A percentile compares a stretch with the other conserved stretches of the same genome.
These are phyloP conservation scores for Ogataea pilisensis DNA, from an alignment of 805 yeast species.

Conservation along the genomic window DNA sequence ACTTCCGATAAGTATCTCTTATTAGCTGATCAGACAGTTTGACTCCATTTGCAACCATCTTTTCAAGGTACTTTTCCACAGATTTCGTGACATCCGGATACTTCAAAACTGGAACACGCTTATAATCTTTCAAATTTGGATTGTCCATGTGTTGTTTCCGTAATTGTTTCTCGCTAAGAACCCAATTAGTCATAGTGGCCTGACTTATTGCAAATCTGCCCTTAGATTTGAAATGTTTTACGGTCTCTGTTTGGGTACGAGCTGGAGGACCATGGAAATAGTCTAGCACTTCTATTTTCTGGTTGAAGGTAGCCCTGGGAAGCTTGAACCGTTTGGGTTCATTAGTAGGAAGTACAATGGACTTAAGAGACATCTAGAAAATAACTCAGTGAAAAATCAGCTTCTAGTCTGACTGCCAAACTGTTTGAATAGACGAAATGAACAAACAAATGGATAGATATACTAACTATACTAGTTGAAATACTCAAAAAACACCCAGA, in stretches of 20 bases:
- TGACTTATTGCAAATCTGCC: conserved; percentile 30
- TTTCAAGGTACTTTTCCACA: conserved; percentile 27
- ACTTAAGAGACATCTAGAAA: too few species aligned
- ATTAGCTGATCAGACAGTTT: conserved; percentile 28
- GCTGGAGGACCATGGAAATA: conserved; percentile 29
- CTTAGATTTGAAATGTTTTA: conserved; percentile 21
- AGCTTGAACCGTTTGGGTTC: conserved; percentile 6
- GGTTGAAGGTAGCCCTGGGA: conserved; percentile 29
- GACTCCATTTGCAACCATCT: conserved; percentile 11
- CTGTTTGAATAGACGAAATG: too few species aligned
- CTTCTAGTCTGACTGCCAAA: too few species aligned
- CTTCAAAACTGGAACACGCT: conserved; percentile 30
- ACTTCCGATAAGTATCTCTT: conserved; percentile 14
- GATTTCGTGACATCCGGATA: conserved; percentile 31
- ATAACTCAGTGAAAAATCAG: too few species aligned
- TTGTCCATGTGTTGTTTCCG: conserved; percentile 21
- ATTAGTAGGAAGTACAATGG: background rate
- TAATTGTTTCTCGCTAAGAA: conserved; percentile 21
- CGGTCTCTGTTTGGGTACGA: conserved; percentile 25
- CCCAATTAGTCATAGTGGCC: conserved; percentile 35
- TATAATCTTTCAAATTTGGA: conserved; percentile 28
- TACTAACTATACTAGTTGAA: too few species aligned
- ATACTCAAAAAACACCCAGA: too few species aligned
- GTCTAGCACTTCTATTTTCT: conserved; percentile 32
- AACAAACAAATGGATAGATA: too few species aligned